Conservation (phyloP, 1,284 basidiomycete genomes). For the Puccinia polysora region DNA sequence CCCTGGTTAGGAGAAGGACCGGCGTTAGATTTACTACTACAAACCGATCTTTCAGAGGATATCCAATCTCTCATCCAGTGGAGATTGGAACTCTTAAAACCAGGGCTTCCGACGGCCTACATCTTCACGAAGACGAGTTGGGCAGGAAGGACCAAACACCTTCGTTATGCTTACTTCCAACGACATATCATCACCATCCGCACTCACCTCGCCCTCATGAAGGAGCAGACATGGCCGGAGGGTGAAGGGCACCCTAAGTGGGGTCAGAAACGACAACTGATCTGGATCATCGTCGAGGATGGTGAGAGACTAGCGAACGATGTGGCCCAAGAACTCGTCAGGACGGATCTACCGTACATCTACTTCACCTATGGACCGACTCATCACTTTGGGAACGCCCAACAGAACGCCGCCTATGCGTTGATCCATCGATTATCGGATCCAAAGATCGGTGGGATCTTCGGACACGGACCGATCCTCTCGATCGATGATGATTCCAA, state of each 20-base stretch:
- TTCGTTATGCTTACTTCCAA: conserved; percentile 40
- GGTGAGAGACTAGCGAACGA: conserved; percentile 33
- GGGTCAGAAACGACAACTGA: conserved; percentile 22
- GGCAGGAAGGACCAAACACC: conserved; percentile 32
- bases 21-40: conserved; percentile 23
- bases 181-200: conserved; percentile 38
- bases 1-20: conserved; percentile 35
- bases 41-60: conserved; percentile 1
- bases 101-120: conserved; percentile 25
- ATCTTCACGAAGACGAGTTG: conserved; percentile 39
- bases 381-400: conserved; percentile 42
- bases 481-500: conserved; percentile 45
- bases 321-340: conserved; percentile 22
- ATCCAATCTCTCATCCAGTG: conserved; percentile 30
- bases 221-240: conserved; percentile 12
- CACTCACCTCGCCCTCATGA: conserved; percentile 32
- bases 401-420: conserved; percentile 45
- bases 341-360: conserved; percentile 26
- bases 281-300: conserved; percentile 42
- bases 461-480: conserved; percentile 42
- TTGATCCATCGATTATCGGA: conserved; percentile 42
- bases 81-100: conserved; percentile 5
- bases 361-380: conserved; percentile 43
- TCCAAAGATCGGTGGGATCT: conserved; percentile 9
- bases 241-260: not conserved